Base-by-base conservation (phyloP, 192 early-diverging fungal species). In the Kickxella alabastrina region DNA sequence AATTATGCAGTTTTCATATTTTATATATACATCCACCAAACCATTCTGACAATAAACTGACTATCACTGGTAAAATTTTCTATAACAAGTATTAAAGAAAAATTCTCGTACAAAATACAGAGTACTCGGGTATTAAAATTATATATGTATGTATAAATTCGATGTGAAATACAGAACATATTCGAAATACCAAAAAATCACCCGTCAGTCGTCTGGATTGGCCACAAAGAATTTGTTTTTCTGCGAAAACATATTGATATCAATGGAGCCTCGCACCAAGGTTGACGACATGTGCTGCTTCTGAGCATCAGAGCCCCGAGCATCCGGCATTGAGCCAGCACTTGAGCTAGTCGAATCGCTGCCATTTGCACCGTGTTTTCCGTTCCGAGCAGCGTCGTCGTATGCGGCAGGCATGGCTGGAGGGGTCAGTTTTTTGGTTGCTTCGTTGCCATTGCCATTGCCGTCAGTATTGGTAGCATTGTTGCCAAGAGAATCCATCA, bases 211-310 rank as follows among this genome's bases (percentile, higher is more conserved):
- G 39, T 74, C 70, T 3, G 70, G 70, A 32, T 74, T 74, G 19
- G 54, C 64, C 21, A 67, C 49, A 36, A 47, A 66, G 36, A 74
- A 74, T 23, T 57, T 53, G 15, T 62, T 48, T 22, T 58, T 67
- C n/a, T 61, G 53, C 27, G 63, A 44, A 18, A 66, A 39, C 43
- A 74, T 47, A 2, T 49, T 55, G 23, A 74, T 57, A 35, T 74
- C 70, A 28, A 74, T 59, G 24, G 70, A 74, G 38, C 62, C 70
- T 7, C 70, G 58, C 34, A 51, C 39, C 15, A n/a, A n/a, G n/a
- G n/a, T n/a, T n/a, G 56, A 22, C 27, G n/a, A n/a, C n/a, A 24
- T 39, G 2, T 49, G 21, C 4, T 32, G 35, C 26, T 54, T 52
- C 7, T 45, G 41, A n/a, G 29, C 31, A 9, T 29, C 38, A 27